Evolutionary conservation across 371 early-diverging fungal genomes (phyloP).

Genomic region (Rhizomucor pusillus): DNA sequence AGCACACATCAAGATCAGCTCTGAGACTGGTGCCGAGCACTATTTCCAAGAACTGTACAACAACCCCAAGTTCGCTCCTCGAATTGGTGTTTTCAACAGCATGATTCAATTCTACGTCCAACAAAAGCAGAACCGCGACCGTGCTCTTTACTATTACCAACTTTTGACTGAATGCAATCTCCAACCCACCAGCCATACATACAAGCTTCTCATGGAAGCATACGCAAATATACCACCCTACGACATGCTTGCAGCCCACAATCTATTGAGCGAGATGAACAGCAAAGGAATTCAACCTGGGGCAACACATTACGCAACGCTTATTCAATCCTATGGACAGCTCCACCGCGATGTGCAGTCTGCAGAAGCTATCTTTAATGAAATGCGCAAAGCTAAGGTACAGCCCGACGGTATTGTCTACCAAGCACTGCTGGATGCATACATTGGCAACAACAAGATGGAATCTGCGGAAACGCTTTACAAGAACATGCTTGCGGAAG

Average conservation of each 20-base stretch:
- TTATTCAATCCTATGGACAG: conserved; percentile 61
- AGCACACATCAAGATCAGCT: conserved; percentile 54
- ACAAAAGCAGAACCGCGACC: conserved; percentile 51
- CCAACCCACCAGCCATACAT: conserved; percentile 55
- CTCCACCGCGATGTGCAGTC: conserved; percentile 54
- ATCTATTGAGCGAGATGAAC: conserved; percentile 47
- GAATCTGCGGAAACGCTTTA: conserved; percentile 45
- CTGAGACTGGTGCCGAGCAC: conserved; percentile 47
- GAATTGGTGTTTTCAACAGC: conserved; percentile 57
- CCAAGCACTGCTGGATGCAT: conserved; percentile 56
- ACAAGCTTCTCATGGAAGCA: conserved; percentile 56
- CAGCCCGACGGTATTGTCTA: conserved; percentile 50
- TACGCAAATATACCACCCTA: conserved; percentile 61
- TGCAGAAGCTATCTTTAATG: conserved; percentile 49
- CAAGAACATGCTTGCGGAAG: conserved; percentile 33
- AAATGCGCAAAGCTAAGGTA: conserved; percentile 44
- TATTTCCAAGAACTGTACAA: conserved; percentile 53
- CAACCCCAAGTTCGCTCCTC: conserved; percentile 47
- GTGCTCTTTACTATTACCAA: conserved; percentile 53
- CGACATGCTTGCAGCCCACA: conserved; percentile 57
- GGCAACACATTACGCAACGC: conserved; percentile 53
- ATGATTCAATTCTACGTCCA: conserved; percentile 68
- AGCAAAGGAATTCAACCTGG: conserved; percentile 41
- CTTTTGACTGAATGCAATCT: conserved; percentile 38
- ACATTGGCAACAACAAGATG: conserved; percentile 50